Base-by-base conservation (phyloP, 2,329 filamentous ascomycete genomes). In the Talaromyces sp. region DNA sequence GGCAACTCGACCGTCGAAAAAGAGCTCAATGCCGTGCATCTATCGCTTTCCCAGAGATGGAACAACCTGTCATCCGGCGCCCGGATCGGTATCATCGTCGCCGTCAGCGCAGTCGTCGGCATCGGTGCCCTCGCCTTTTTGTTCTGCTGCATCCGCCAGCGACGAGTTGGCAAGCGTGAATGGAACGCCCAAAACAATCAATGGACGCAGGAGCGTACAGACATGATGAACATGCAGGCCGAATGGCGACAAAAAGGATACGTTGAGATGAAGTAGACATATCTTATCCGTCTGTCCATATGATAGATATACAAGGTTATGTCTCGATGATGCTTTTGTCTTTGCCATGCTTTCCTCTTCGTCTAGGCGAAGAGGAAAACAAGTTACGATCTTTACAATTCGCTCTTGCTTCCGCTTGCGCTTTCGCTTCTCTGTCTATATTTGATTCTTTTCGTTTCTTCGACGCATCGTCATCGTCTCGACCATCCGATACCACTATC, bases 1-100 rank as follows among this genome's bases (percentile, higher is more conserved):
- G 90, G 96, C 68, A 86, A 86, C 67, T 77, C 79, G 7, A 80
- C 84, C 4, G 82, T 90, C 58, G 65, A 66, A 12, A 62, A 70
- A 1, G 69, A 75, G 57, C 65, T 78, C 44, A 72, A 74, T 69
- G 74, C 72, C 14, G 71, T 71, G 23, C 35, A 67, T 39, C 71
- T 78, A 66, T 69, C 74, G 2, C 28, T 78, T 11, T 58, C 74
- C 14, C 70, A 80, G 64, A 79, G 76, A 66, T 81, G 78, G 78
- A 71, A 69, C 25, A 72, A 77, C 21, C 75, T 85, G 1, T 75
- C 79, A 2, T 66, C 71, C 0, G 79, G 74, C 16, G 80, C 80
- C 59, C 82, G 84, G 66, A 78, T 81, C 59, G 81, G 78, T 48
- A 77, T 85, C 61, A 75, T 73, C 64, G 68, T 66, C 60, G 78